Evolutionary conservation across 2,329 filamentous ascomycete species (phyloP).

Genomic region (Fusarium denticulatum): DNA sequence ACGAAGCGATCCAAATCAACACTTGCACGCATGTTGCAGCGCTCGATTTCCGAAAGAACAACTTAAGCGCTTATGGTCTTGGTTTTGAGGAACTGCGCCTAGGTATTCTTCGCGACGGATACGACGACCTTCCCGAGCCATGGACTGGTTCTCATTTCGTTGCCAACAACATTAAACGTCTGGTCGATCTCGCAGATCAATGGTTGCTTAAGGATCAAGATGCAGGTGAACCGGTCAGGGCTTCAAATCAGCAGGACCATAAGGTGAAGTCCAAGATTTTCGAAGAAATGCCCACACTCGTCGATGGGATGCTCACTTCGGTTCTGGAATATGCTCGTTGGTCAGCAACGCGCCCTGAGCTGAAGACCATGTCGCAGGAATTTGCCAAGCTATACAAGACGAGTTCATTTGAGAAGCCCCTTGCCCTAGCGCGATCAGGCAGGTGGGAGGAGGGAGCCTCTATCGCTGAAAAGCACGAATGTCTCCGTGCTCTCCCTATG

Average conservation of each 20-base stretch:
- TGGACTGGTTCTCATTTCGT: conserved; percentile 82
- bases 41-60: conserved; percentile 77
- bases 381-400: conserved; percentile 60
- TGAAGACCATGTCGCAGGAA: conserved; percentile 55
- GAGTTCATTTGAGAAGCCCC: conserved; percentile 63
- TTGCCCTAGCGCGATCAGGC: conserved; percentile 63
- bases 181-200: conserved; percentile 66
- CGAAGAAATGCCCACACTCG: conserved; percentile 60
- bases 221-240: conserved; percentile 46
- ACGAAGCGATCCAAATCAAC: conserved; percentile 73
- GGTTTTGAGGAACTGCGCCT: conserved; percentile 71
- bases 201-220: conserved; percentile 62
- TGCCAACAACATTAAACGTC: conserved; percentile 69
- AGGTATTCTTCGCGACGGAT: conserved; percentile 71
- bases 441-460: conserved; percentile 68
- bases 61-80: conserved; percentile 78
- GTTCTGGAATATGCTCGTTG: conserved; percentile 64
- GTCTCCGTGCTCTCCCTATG: conserved; percentile 64
- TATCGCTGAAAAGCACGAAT: conserved; percentile 67
- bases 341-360: conserved; percentile 56
- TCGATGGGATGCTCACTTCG: conserved; percentile 64
- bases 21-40: conserved; percentile 68
- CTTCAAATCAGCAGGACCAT: conserved; percentile 49
- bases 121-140: conserved; percentile 77
- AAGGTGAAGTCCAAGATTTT: conserved; percentile 58